A percentile compares a stretch with the other conserved stretches of the same genome.
Evolutionary conservation across 1,284 basidiomycete species (phyloP).

Genomic region (Ustilago crameri): DNA sequence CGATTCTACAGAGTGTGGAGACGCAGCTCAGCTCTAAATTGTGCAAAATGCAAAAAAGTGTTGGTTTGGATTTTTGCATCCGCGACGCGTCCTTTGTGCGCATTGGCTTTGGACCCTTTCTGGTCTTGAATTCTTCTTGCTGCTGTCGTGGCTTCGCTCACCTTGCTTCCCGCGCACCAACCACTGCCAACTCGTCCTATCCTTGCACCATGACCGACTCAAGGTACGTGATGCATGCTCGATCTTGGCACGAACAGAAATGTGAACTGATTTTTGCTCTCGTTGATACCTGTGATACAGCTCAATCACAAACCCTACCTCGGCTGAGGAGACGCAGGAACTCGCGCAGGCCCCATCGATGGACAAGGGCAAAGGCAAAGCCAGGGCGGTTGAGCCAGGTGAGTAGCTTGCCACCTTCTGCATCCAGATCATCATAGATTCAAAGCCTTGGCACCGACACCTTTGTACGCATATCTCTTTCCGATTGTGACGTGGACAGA

Average conservation of each 20-base stretch:
- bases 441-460: background rate
- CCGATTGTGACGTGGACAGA: too few relatives aligned
- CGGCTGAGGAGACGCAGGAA: conserved; percentile 11
- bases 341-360: conserved; percentile 13
- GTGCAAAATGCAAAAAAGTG: background rate
- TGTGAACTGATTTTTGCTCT: background rate
- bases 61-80: conserved; percentile 1
- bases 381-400: conserved; percentile 44
- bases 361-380: conserved; percentile 54
- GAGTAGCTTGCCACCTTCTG: conserved; percentile 3
- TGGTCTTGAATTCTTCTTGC: background rate
- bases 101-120: background rate
- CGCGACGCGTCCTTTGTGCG: too few relatives aligned
- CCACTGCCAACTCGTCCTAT: background rate
- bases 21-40: conserved; percentile 5
- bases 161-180: background rate
- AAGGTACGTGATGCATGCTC: background rate
- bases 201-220: background rate
- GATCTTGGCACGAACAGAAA: background rate
- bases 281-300: conserved; percentile 6
- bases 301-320: conserved; percentile 2
- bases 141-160: background rate
- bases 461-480: too few relatives aligned
- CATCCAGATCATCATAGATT: background rate
- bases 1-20: too few relatives aligned